Conservation (phyloP, 2,329 filamentous ascomycete species). For the Ambrosiella beaveri region DNA sequence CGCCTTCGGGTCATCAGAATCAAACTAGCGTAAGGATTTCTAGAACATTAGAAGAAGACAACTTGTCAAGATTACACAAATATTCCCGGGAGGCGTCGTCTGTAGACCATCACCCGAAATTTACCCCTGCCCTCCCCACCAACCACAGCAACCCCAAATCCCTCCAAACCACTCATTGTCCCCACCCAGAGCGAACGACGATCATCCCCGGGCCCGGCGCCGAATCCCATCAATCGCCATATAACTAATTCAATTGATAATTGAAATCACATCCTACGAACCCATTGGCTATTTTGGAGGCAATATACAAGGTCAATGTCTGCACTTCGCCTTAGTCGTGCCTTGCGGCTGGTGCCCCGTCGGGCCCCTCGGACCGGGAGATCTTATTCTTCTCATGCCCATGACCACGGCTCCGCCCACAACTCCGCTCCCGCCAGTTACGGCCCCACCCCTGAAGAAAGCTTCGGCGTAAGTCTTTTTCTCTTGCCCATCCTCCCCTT, state of each 20-base stretch:
- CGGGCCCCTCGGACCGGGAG: conserved; percentile 21
- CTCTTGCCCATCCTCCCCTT: no score
- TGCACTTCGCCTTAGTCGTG: conserved; percentile 28
- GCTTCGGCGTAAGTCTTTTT: conserved; percentile 34
- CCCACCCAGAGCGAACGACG: background rate
- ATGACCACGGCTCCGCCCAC: conserved; percentile 30
- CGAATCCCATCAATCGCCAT: background rate
- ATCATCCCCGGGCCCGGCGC: background rate
- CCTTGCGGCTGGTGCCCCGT: conserved; percentile 20
- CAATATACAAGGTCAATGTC: background rate
- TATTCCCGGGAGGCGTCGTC: no score
- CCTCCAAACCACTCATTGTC: background rate
- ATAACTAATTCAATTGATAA: background rate
- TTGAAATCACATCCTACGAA: background rate
- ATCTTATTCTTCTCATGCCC: conserved; percentile 31
- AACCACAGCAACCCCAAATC: background rate
- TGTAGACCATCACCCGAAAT: background rate
- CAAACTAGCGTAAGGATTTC: no score
- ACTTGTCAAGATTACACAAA: no score
- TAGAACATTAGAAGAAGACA: no score
- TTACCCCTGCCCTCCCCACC: background rate
- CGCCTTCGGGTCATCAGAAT: no score
- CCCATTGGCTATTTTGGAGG: background rate
- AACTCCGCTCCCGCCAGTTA: conserved; percentile 27
- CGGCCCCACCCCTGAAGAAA: conserved; percentile 28